Conservation (phyloP, 2,329 filamentous ascomycete genomes). For the Aspergillus proliferans region DNA sequence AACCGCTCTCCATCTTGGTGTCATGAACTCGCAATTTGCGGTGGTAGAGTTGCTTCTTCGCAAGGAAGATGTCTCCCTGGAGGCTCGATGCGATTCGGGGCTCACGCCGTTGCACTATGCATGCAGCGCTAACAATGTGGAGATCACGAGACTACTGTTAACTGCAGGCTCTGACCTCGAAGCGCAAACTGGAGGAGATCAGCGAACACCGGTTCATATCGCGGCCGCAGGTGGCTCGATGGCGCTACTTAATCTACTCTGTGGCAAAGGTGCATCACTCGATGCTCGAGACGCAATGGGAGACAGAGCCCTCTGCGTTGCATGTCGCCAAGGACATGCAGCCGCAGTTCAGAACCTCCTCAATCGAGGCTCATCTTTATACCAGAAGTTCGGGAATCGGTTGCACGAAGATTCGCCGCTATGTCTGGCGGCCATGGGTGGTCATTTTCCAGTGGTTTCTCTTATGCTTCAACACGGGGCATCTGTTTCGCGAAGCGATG, state of each 20-base stretch:
- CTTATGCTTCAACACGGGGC: conserved; percentile 29
- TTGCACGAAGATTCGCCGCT: conserved; percentile 33
- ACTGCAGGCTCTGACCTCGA: conserved; percentile 29
- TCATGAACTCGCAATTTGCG: conserved; percentile 29
- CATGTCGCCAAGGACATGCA: conserved; percentile 27
- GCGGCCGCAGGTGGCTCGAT: conserved; percentile 24
- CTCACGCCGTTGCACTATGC: conserved; percentile 35
- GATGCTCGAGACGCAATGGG: conserved; percentile 28
- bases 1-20: conserved; percentile 32
- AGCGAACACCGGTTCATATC: conserved; percentile 30
- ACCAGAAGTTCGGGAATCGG: conserved; percentile 16
- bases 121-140: conserved; percentile 24
- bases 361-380: conserved; percentile 25
- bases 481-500: conserved; percentile 29
- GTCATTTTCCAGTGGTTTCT: conserved; percentile 26
- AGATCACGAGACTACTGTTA: conserved; percentile 28
- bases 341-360: conserved; percentile 30
- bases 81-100: conserved; percentile 23
- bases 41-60: conserved; percentile 34
- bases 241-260: conserved; percentile 25
- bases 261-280: conserved; percentile 25
- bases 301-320: conserved; percentile 29
- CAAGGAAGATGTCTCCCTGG: conserved; percentile 20
- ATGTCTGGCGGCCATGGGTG: conserved; percentile 31
- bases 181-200: conserved; percentile 19